phyloP scores from a whole-genome alignment of 2,329 filamentous ascomycete species.

The Aspergillus arachidicola region DNA sequence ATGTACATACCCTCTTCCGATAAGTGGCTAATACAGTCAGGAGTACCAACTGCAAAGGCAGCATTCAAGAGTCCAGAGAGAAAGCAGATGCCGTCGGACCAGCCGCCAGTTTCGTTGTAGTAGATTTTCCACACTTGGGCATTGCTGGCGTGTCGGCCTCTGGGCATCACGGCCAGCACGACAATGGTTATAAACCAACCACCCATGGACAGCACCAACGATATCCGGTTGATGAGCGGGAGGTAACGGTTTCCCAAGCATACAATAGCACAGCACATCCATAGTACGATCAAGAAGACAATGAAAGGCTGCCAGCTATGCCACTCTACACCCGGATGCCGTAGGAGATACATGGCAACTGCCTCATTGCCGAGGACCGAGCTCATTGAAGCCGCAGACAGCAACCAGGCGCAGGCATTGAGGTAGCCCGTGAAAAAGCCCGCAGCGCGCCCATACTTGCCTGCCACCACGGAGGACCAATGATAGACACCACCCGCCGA shows the following conservation, averaged over 20 bases:
- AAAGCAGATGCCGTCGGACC: slow-evolving; percentile 47
- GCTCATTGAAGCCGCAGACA: slow-evolving; percentile 35
- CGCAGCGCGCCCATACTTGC: slow-evolving; percentile 48
- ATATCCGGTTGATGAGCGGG: slow-evolving; percentile 55
- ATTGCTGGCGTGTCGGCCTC: slow-evolving; percentile 26
- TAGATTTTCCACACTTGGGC: slow-evolving; percentile 32
- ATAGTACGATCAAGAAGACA: slow-evolving; percentile 51
- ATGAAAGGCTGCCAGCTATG: slow-evolving; percentile 36
- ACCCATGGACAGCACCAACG: slow-evolving; percentile 55
- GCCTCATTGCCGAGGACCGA: slow-evolving; percentile 36
- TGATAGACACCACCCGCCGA: slow-evolving; percentile 59
- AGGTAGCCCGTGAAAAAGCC: slow-evolving; percentile 44
- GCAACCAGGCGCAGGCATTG: slow-evolving; percentile 36
- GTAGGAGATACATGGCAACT: slow-evolving; percentile 35
- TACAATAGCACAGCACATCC: slow-evolving; percentile 53
- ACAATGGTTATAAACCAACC: slow-evolving; percentile 54
- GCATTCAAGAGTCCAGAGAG: slow-evolving; percentile 65
- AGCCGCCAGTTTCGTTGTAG: slow-evolving; percentile 32
- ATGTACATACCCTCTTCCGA: slow-evolving; percentile 54
- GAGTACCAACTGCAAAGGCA: slow-evolving; percentile 65
- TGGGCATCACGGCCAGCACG: slow-evolving; percentile 53
- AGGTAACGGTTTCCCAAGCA: slow-evolving; percentile 55
- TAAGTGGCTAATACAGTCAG: slow-evolving; percentile 64
- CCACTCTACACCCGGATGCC: slow-evolving; percentile 26
- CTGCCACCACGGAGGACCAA: slow-evolving; percentile 58